Conservation (phyloP, 805 yeast genomes). For the Candida verbasci region DNA sequence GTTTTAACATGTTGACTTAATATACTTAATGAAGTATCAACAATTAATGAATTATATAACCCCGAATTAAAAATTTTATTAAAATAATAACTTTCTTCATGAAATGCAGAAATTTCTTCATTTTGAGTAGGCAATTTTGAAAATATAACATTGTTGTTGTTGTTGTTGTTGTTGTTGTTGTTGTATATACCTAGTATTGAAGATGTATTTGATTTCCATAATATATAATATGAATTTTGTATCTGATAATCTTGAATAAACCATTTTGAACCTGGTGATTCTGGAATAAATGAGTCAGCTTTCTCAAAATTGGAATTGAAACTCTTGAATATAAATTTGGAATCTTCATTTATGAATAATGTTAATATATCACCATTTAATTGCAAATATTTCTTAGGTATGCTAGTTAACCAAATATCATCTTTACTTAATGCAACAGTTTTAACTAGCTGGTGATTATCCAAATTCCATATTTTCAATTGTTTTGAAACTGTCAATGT, state of each 20-base stretch:
- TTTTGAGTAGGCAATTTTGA: slow-evolving; percentile 14
- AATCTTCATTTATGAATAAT: slow-evolving; percentile 9
- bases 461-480: slow-evolving; percentile 59
- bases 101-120: slow-evolving; percentile 18
- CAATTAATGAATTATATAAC: slow-evolving; percentile 42
- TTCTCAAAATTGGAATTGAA: slow-evolving; percentile 17
- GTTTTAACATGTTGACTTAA: slow-evolving; percentile 4
- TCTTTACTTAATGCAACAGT: slow-evolving; percentile 13
- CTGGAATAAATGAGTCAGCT: slow-evolving; percentile 15
- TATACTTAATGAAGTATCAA: slow-evolving; percentile 46
- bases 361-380: slow-evolving; percentile 9
- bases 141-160: slow-evolving; percentile 13
- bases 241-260: slow-evolving; percentile 37
- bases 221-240: slow-evolving; percentile 24
- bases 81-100: slow-evolving; percentile 35
- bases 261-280: slow-evolving; percentile 28
- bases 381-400: slow-evolving; percentile 29
- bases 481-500: slow-evolving; percentile 53
- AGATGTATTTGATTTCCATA: slow-evolving; percentile 65
- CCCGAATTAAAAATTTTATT: slow-evolving; percentile 47
- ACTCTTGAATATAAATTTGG: slow-evolving; percentile 18
- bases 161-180: too few species aligned
- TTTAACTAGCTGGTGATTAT: slow-evolving; percentile 22
- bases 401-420: slow-evolving; percentile 22
- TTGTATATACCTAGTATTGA: slow-evolving; percentile 36